Base-by-base conservation (phyloP, 306 rosid species). In the Cicer pinnatifidum region DNA sequence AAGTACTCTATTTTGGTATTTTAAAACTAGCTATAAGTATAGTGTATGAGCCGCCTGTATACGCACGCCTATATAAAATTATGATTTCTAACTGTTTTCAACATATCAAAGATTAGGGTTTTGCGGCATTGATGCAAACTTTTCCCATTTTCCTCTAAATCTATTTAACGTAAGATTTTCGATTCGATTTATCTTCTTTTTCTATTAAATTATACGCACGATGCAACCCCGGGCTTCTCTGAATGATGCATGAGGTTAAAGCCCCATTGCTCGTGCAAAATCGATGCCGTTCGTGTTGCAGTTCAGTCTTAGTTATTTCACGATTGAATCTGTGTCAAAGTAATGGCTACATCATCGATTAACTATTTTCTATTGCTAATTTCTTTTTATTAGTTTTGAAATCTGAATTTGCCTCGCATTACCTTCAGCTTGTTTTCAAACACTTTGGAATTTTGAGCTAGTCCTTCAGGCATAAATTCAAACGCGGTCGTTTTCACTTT, bases 401-500 rank as follows among this genome's bases (percentile, higher is more conserved):
- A 28, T 28, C 35, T 58, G 48, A 23, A 56, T 70, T 58, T 19
- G 96, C 97, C 97, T 91, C 87, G 71, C 78, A 84, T 83, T 85
- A 81, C 89, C 93, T 87, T 89, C 86, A 91, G 90, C 89, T 84
- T 89, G 71, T 57, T 91, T 89, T 91, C 66, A 59, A 71, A 58
- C 54, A 59, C 58, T 61, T 60, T 5, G 9, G 86, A 41, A 78
- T 71, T 51, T 71, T 51, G 39, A 76, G 97, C 89, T 88, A 91
- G 97, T 91, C 89, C 84, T 78, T 69, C 84, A 87, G 97, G 94
- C 94, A 35, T 1, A 84, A 0, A 89, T 62, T 2, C 5, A 76
- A 28, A 17, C 12, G 79, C 28, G 84, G 83, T 81, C 75, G 86
- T 80, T 82, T 84, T 72, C 61, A 2, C 62, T 79, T 85, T 73